Evolutionary conservation across 805 yeast species (phyloP), one percentile per base, ranked within the genome.

Genomic region (Yarrowia sp.): DNA sequence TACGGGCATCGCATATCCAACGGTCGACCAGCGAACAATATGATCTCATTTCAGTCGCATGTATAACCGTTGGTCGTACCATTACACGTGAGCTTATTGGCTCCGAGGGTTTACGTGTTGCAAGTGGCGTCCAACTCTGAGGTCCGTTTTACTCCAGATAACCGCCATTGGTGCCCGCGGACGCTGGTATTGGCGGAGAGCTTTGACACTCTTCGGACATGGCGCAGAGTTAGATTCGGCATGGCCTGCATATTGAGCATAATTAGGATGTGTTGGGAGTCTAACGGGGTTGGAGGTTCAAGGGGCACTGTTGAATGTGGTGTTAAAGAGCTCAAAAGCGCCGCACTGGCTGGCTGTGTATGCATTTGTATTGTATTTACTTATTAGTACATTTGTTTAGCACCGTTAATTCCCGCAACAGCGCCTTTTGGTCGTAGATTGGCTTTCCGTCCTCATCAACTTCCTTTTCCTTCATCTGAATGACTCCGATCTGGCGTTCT

Each of bases 391-490:
- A 46, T 33, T 34, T 9, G 24, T 53, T 53, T 14, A 56, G 63
- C 63, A 19, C 40, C n/a, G 66, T 34, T 34, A 60, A 60, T 30
- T 34, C 66, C 33, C 66, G 52, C 38, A 60, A 14, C 20, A 60
- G 44, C 14, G 40, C 66, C 53, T 60, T 39, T 19, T 44, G 66
- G 34, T 60, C 36, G 53, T 60, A 60, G 34, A 60, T 60, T 10
- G 53, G 52, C 52, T 44, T 60, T 4, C 66, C 66, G 13, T 60
- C 66, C 20, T 44, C 66, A 60, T 60, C 53, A n/a, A 44, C 52
- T 15, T 36, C 53, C 33, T 46, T 34, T 12, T 34, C 43, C 20
- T 9, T 20, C 36, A 46, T 44, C 20, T 34, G 36, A 20, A 60
- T 46, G 5, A 46, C 53, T 8, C 24, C 33, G 8, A 60, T 46